Base-by-base conservation (phyloP, 164 flowering plant species). In the Berberis vulgaris region DNA sequence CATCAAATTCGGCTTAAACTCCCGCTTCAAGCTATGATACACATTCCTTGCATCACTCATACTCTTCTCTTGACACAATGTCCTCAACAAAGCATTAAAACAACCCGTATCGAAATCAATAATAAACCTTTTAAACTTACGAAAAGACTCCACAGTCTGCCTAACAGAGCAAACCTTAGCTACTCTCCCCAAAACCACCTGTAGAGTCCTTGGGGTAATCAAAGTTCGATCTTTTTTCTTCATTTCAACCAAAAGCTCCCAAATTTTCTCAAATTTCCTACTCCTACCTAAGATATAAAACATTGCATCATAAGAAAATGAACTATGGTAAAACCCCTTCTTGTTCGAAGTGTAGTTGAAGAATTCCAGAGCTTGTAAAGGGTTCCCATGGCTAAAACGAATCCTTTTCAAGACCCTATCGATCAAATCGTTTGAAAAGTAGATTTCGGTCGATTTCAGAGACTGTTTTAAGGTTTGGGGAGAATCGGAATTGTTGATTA, bases 11-110 rank as follows among this genome's bases (percentile, higher is more conserved):
- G 93, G 88, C 67, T 67, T 60, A 65, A 92, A 92, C 43, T 77
- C 75, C 41, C 67, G 77, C 71, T 89, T 92, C 71, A 92, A 74
- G 42, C 73, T 65, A 66, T 92, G 96, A 74, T 89, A 89, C 61
- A 89, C 95, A 73, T 84, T 85, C 70, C 96, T 84, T 1, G 93
- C 95, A 80, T 89, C 91, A 0, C 42, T 67, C 98, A 92, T 92
- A 67, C 93, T 87, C 79, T 89, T 92, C 81, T 92, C 95, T 60
- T 92, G 98, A 68, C 89, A 89, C 54, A 89, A 65, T n/a, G 88
- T 76, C 71, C 98, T 89, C 63, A 89, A 69, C 76, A 89, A 69
- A 0, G 84, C 95, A 71, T 92, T 92, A 64, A 72, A 92, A 76
- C 88, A 83, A 49, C 54, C 38, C 0, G 80, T 80, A 60, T 81